Evolutionary conservation across 352 stramenopile genomes (phyloP), one percentile per base, ranked within the genome.

Genomic region (Phytophthora constricta): DNA sequence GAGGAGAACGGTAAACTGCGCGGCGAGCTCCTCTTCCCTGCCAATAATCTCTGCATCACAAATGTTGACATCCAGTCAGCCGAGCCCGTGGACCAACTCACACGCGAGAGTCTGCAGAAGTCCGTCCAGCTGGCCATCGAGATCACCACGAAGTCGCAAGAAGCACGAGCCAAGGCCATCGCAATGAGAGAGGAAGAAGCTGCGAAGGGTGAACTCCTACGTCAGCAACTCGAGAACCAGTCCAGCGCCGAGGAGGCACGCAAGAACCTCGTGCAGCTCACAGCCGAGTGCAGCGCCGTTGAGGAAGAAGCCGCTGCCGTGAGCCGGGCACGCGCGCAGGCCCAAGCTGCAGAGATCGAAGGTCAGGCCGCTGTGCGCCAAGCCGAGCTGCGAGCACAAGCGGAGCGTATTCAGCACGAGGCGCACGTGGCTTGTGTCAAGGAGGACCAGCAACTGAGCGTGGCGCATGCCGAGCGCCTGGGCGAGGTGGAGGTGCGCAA

Each of bases 141-240:
- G 58, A 94, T 94, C 76, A 94, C 86, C 31, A 94, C 86, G 45
- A 91, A 94, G 52, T 92, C 84, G 1, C 86, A 94, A 47, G 86
- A 94, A 53, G 86, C 86, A 10, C 82, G 84, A 4, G 86, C 86
- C 59, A 92, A 92, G 60, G 86, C 84, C 25, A 79, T 89, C 23
- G 86, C 86, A 3, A 88, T 90, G 84, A 91, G 90, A 61, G 86
- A 94, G 47, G 86, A 94, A 8, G 86, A 94, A 45, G 86, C 91
- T 41, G 80, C 86, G 22, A 94, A 94, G 43, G 86, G 86, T 0
- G 58, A 84, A 33, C 49, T 94, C 28, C 70, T 92, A 20, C 90
- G 79, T 4, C 86, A 94, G 57, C 84, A 92, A 51, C 72, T 94
- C 13, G 86, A 92, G 47, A 94, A 94, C 72, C 84, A 92, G 62